Base-by-base conservation (phyloP, 768 basidiomycete genomes). In the Dendrothele bispora region DNA sequence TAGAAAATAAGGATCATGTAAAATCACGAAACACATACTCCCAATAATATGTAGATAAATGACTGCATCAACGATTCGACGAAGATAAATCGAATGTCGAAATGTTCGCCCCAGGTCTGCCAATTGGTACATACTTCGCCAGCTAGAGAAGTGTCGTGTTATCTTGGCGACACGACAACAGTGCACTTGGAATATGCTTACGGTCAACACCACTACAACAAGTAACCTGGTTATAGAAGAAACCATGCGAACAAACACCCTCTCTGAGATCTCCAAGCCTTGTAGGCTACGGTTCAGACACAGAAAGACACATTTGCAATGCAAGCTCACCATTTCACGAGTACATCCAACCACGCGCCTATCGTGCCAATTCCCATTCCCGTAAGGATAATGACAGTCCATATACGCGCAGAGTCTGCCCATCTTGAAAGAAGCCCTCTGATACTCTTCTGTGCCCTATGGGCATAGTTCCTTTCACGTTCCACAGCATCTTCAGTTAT, bases 181-280 rank as follows among this genome's bases (percentile, higher is more conserved):
- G 21, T 25, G 49, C 42, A 39, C n/a, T n/a, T n/a, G 28, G 34
- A 38, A n/a, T 39, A 29, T 26, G 29, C 78, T 51, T 56, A 81
- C 80, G 69, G 59, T 83, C 81, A 27, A 86, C 61, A 27, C 83
- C 84, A 52, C 77, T 80, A 65, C 86, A 88, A 55, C 86, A 88
- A 18, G 82, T 71, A 21, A 82, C 79, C 60, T 82, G 80, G 55
- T 84, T 87, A 62, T 85, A 86, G 62, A 86, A 81, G 66, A 87
- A 80, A 2, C 82, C 83, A 54, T 82, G 80, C 8, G 76, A 64
- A 58, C 86, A 88, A 25, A 78, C 74, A 7, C 86, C 86, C 61
- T 84, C 83, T 3, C 84, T 77, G 30, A 88, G 61, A 56, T 88
- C 86, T 21, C 78, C 79, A 46, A 88, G 63, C 86, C 86, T 86